Evolutionary conservation across 305 asterid species (phyloP).

Genomic region (Solanum hybrid): DNA sequence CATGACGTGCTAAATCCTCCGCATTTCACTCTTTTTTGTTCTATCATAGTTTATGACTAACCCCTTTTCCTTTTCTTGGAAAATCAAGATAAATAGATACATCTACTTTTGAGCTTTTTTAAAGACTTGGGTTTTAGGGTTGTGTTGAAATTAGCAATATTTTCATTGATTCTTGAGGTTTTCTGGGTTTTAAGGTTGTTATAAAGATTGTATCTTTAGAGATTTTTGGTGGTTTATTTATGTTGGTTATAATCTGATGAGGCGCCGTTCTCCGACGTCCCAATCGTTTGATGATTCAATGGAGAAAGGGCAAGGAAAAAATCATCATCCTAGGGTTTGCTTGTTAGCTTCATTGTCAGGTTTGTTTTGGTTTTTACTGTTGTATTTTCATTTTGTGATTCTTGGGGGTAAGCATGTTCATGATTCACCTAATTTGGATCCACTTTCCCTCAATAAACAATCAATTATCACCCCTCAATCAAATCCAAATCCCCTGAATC

Average conservation of each 20-base stretch:
- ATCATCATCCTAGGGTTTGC: constrained; percentile 41
- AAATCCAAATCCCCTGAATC: constrained; percentile 4
- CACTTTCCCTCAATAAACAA: constrained; percentile 13
- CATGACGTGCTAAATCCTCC: constrained; percentile 5
- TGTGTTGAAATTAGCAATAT: background rate
- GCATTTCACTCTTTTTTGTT: background rate
- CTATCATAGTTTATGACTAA: background rate
- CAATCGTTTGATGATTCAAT: constrained; percentile 24
- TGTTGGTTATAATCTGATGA: constrained; percentile 26
- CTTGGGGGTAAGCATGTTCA: constrained; percentile 27
- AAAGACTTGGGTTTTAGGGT: background rate
- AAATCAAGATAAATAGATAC: background rate
- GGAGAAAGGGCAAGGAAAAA: constrained; percentile 57
- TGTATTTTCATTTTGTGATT: constrained; percentile 47
- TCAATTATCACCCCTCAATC: constrained; percentile 9
- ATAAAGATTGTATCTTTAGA: background rate
- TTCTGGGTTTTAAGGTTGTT: background rate
- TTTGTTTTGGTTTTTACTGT: constrained; percentile 58
- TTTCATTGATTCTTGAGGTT: background rate
- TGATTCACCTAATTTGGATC: constrained; percentile 20
- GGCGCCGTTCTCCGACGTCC: constrained; percentile 43
- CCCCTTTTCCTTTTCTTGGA: background rate
- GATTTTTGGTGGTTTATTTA: background rate
- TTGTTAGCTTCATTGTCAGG: constrained; percentile 41
- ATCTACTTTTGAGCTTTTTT: background rate